These are phyloP conservation scores for Ophiostoma sp. DNA, from an alignment of 2,329 filamentous ascomycete species.

Conservation along the genomic window DNA sequence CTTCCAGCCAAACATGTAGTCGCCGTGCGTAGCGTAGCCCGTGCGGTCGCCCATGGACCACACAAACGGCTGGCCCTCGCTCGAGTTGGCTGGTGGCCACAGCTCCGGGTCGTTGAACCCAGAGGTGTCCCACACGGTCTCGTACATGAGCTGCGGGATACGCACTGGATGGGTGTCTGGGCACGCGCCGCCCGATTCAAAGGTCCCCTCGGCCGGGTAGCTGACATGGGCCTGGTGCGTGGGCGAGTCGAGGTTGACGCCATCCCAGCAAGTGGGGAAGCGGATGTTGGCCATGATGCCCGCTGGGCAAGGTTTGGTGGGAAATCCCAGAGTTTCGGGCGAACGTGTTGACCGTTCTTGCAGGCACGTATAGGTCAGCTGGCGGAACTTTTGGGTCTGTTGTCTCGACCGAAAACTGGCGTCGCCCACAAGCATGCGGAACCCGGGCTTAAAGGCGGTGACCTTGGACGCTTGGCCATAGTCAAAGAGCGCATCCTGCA, in stretches of 20 bases:
- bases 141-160: slow-evolving; percentile 42
- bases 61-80: slow-evolving; percentile 37
- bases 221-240: slow-evolving; percentile 40
- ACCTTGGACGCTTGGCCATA: slow-evolving; percentile 35
- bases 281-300: slow-evolving; percentile 48
- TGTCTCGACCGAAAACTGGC: slow-evolving; percentile 37
- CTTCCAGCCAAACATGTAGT: slow-evolving; percentile 40
- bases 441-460: slow-evolving; percentile 47
- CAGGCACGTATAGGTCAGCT: slow-evolving; percentile 42
- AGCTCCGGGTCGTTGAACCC: slow-evolving; percentile 38
- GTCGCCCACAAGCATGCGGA: slow-evolving; percentile 49
- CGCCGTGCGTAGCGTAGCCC: slow-evolving; percentile 38
- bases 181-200: slow-evolving; percentile 50
- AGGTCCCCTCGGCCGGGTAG: slow-evolving; percentile 44
- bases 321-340: slow-evolving; percentile 45
- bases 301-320: slow-evolving; percentile 40
- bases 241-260: slow-evolving; percentile 45
- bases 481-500: slow-evolving; percentile 36
- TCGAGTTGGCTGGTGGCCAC: slow-evolving; percentile 36
- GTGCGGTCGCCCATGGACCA: slow-evolving; percentile 34
- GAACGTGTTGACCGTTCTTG: slow-evolving; percentile 31
- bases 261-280: slow-evolving; percentile 53
- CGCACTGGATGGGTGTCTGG: slow-evolving; percentile 44
- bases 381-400: slow-evolving; percentile 39
- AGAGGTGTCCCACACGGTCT: slow-evolving; percentile 48